Evolutionary conservation across 2,329 filamentous ascomycete genomes (phyloP).

Genomic region (Pseudogymnoascus sp.): DNA sequence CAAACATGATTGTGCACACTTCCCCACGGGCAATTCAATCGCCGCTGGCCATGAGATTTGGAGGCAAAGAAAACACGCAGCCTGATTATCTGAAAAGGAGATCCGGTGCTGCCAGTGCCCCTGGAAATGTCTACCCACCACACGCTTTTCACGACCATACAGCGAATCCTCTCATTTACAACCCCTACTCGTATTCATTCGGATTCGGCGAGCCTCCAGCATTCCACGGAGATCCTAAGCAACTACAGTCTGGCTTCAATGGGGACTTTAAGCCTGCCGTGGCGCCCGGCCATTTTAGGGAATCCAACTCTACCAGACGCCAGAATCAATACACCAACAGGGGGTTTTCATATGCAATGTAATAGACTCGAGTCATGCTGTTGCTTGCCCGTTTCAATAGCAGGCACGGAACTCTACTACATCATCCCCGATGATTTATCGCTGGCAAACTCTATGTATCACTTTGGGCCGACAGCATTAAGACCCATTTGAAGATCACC

Average conservation of each 20-base stretch:
- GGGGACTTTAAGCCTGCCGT: slow-evolving; percentile 18
- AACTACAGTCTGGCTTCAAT: slow-evolving; percentile 14
- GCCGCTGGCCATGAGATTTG: slow-evolving; percentile 16
- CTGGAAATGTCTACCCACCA: slow-evolving; percentile 23
- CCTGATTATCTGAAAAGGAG: slow-evolving; percentile 18
- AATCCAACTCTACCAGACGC: neutral
- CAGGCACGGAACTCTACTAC: neutral
- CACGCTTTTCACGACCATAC: slow-evolving; percentile 24
- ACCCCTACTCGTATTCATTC: slow-evolving; percentile 20
- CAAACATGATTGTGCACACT: slow-evolving; percentile 13
- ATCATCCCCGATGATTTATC: neutral
- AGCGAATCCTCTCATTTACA: slow-evolving; percentile 26
- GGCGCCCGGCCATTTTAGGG: neutral
- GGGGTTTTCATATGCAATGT: neutral
- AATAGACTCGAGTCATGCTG: neutral
- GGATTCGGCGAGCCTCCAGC: slow-evolving; percentile 13
- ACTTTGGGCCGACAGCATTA: neutral
- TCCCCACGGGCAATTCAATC: slow-evolving; percentile 25
- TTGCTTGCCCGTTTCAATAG: neutral
- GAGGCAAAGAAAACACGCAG: slow-evolving; percentile 25
- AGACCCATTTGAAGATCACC: neutral
- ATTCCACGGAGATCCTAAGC: slow-evolving; percentile 11
- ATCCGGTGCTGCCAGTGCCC: slow-evolving; percentile 12
- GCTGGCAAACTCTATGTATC: neutral
- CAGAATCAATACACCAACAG: neutral